phyloP scores from a whole-genome alignment of 257 asterid genomes.

The Fraxinus excelsior region DNA sequence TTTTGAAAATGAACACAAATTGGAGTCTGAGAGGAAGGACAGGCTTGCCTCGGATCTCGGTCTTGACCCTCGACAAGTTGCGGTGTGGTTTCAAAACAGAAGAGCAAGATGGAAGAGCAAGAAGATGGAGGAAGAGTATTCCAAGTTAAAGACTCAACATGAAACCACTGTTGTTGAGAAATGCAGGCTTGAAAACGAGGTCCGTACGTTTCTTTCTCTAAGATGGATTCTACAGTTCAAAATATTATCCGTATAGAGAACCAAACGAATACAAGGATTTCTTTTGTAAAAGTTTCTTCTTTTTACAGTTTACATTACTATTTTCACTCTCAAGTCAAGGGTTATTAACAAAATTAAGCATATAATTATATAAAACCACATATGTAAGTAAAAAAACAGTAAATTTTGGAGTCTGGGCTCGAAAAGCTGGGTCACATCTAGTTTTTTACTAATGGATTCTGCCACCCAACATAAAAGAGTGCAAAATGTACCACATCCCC shows the following conservation, averaged over 20 bases:
- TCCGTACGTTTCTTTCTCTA: background rate
- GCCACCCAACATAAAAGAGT: constrained; percentile 29
- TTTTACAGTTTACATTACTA: too few relatives aligned
- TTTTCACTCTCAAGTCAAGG: too few relatives aligned
- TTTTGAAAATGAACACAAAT: constrained; percentile 70
- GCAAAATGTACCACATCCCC: constrained; percentile 27
- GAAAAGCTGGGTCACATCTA: constrained; percentile 10
- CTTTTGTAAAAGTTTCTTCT: too few relatives aligned
- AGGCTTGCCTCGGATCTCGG: constrained; percentile 80
- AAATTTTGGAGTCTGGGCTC: constrained; percentile 5
- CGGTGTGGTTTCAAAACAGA: constrained; percentile 97
- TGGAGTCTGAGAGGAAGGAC: constrained; percentile 89
- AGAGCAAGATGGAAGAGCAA: constrained; percentile 88
- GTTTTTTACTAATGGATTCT: background rate
- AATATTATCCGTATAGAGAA: too few relatives aligned
- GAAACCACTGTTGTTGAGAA: constrained; percentile 57
- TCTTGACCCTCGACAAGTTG: constrained; percentile 88
- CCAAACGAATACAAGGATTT: too few relatives aligned
- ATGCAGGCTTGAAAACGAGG: constrained; percentile 77
- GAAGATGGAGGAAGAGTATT: constrained; percentile 83
- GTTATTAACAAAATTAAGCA: too few relatives aligned
- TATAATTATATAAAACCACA: too few relatives aligned
- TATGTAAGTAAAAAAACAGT: too few relatives aligned
- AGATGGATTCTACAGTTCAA: too few relatives aligned
- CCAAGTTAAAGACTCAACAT: constrained; percentile 51